These are phyloP conservation scores for Colletotrichum acutatum DNA, from an alignment of 2,329 filamentous ascomycete species.

Conservation along the genomic window DNA sequence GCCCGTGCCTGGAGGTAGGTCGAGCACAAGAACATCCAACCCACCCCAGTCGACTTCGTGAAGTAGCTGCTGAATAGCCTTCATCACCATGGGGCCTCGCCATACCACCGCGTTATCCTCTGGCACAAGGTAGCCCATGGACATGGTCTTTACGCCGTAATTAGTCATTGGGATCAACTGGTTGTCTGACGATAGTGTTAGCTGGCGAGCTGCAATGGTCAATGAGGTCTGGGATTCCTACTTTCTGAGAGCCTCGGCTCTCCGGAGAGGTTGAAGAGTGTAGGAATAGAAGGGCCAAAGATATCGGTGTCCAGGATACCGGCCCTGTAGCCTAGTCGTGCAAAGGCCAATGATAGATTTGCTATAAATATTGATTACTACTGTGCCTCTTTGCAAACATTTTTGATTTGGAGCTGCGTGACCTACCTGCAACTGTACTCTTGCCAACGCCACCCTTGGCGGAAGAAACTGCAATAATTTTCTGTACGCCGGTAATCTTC, in stretches of 20 bases:
- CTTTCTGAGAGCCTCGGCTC: conserved; percentile 81
- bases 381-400: conserved; percentile 36
- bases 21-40: conserved; percentile 88
- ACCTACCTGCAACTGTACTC: conserved; percentile 84
- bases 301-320: conserved; percentile 97
- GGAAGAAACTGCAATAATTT: conserved; percentile 96
- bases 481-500: conserved; percentile 84
- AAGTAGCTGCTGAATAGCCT: conserved; percentile 92
- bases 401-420: background rate
- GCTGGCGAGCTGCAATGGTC: background rate
- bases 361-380: conserved; percentile 44
- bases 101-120: conserved; percentile 88
- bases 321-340: conserved; percentile 80
- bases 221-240: conserved; percentile 50
- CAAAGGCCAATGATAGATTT: conserved; percentile 89
- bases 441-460: conserved; percentile 99
- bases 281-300: conserved; percentile 95
- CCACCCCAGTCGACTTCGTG: conserved; percentile 96
- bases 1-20: conserved; percentile 93
- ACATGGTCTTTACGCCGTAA: conserved; percentile 98
- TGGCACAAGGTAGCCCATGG: conserved; percentile 92
- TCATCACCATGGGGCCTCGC: conserved; percentile 98
- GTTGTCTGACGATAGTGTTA: conserved; percentile 64
- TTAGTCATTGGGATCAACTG: conserved; percentile 89
- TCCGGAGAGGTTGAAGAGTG: conserved; percentile 82